phyloP scores from a whole-genome alignment of 768 basidiomycete species.

The Leccinum ochraceum region DNA sequence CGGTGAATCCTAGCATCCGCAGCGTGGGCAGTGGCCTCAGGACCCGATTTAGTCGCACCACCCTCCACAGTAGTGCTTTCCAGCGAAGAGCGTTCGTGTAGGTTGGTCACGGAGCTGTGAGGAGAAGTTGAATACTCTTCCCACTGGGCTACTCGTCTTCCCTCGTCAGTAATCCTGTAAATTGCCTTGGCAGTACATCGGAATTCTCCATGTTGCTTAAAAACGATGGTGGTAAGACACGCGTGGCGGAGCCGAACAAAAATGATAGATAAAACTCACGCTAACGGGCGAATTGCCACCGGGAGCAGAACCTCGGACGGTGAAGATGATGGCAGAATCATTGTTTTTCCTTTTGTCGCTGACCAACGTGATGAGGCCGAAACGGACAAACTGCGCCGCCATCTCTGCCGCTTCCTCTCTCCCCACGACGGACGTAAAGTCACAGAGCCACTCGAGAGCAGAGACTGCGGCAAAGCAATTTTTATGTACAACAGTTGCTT shows the following conservation, averaged over 20 bases:
- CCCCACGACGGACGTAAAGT: constrained; percentile 94
- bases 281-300: constrained; percentile 73
- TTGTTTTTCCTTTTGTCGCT: constrained; percentile 91
- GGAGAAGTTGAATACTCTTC: constrained; percentile 59
- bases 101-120: constrained; percentile 62
- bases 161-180: constrained; percentile 94
- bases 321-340: constrained; percentile 91
- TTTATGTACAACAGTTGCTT: constrained; percentile 49
- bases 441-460: constrained; percentile 95
- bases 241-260: not conserved
- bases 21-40: constrained; percentile 33
- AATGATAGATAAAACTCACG: not conserved
- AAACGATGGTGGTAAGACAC: constrained; percentile 16
- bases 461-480: constrained; percentile 84
- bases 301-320: constrained; percentile 79
- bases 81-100: constrained; percentile 62
- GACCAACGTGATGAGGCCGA: constrained; percentile 85
- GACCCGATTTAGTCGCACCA: constrained; percentile 23
- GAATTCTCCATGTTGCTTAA: constrained; percentile 91
- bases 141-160: constrained; percentile 85
- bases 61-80: constrained; percentile 39
- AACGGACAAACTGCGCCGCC: constrained; percentile 96
- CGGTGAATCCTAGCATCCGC: constrained; percentile 70
- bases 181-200: constrained; percentile 94
- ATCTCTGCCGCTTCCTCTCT: constrained; percentile 97